Base-by-base conservation (phyloP, 768 basidiomycete genomes). In the Crucibulum laeve region DNA sequence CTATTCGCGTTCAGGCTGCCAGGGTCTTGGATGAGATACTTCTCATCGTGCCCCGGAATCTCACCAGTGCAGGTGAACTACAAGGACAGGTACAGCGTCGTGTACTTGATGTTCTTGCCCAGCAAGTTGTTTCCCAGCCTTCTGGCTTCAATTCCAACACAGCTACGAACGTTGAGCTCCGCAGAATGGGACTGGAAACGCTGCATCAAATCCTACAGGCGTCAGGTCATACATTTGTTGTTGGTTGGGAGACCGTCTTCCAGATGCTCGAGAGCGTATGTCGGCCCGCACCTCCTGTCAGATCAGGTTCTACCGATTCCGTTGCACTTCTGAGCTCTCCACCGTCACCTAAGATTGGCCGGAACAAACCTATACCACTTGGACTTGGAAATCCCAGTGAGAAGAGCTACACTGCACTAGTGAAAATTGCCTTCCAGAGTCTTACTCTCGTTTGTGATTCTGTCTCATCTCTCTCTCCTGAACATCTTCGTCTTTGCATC, bases 161-260 rank as follows among this genome's bases (percentile, higher is more conserved):
- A 1, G 66, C 63, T 18, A 75, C 71, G 2, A 75, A 62, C 37
- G 80, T 91, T 14, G 94, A 97, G 54, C 69, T 98, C 28, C 77
- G 93, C 19, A 71, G 83, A 18, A 87, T 93, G 80, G 95, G 92
- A 0, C 68, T 94, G 41, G 91, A 95, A 54, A 90, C 89, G 0
- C 64, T 99, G 7, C 89, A 93, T 50, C 80, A 88, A 51, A 93
- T 99, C 42, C 68, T 99, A 7, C 90, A 97, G 58, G 81, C 84
- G 1, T 89, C 91, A 0, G 95, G 91, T 0, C 92, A 97, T 61
- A 92, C 91, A 0, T 72, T 99, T 1, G 78, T 93, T 5, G 80
- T 87, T 11, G 95, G 96, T 0, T 99, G 95, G 95, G 84, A 87
- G 52, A 86, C 74, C 0, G 91, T 97, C 52, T 97, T 98, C 60